Evolutionary conservation across 2,329 filamentous ascomycete species (phyloP), one percentile per base, ranked within the genome.

Genomic region (Emydomyces testavorans): DNA sequence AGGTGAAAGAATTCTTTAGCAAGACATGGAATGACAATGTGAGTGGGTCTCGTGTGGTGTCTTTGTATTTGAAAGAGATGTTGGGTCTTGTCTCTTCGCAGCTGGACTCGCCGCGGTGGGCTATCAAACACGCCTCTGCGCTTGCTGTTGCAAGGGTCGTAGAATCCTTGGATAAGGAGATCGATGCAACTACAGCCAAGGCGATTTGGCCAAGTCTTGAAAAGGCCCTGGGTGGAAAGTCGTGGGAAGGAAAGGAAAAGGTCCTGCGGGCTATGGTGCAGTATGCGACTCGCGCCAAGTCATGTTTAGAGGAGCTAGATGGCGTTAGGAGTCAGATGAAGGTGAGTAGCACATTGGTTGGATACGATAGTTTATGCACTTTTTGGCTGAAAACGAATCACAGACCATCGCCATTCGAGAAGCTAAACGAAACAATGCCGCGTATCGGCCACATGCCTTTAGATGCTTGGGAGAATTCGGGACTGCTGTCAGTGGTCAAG

Each of bases 21-120:
- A 83, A 88, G 49, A 86, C 88, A 0, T 98, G 92, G 92, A 77
- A 78, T 41, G 85, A 94, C 56, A 89, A 94, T 59, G 89, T 93
- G 0, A 90, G 89, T 42, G 89, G 87, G 37, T 80, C 77, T 26
- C 79, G 89, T 24, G 83, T 85, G 0, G 85, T 94, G 4, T 76
- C 83, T 39, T 76, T 94, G 1, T 94, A 94, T 60, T 75, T 94
- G 5, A 75, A 75, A 31, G 92, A 98, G 65, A 94, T 96, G 55
- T 73, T 84, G 3, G 67, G 65, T 0, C 72, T 96, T 1, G 77
- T 81, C 1, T 72, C 78, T 29, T 71, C 74, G 29, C 77, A 86
- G 46, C 71, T 96, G 6, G 81, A 85, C 28, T 88, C 85, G 1
- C 77, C 85, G 1, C 85, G 86, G 58, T 98, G 92, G 92, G 80